These are phyloP conservation scores for Euphorbia schlechtendalii DNA, from an alignment of 441 rosid species.

Conservation along the genomic window DNA sequence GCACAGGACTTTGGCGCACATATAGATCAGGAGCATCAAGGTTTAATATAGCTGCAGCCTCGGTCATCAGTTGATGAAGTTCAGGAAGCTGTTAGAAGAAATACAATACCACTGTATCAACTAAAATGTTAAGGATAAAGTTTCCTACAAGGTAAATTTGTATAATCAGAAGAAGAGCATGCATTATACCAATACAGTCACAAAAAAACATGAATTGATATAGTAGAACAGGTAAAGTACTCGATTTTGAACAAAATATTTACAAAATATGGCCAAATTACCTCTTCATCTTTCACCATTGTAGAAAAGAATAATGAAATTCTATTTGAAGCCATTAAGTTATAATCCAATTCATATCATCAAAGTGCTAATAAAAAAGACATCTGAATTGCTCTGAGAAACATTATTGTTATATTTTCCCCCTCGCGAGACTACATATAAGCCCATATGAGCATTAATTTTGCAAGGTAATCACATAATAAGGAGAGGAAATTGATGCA, in stretches of 20 bases:
- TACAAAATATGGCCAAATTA: background rate
- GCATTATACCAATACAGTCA: background rate
- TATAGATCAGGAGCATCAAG: slow-evolving; percentile 85
- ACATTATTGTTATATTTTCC: background rate
- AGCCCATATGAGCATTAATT: background rate
- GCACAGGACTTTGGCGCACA: slow-evolving; percentile 87
- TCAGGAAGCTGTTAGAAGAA: slow-evolving; percentile 60
- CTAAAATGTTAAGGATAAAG: background rate
- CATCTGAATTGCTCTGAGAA: background rate
- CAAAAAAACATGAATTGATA: background rate
- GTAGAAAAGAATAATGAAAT: background rate
- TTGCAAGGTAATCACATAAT: background rate
- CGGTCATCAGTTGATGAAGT: slow-evolving; percentile 74
- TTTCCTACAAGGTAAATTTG: background rate
- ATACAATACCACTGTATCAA: slow-evolving; percentile 3
- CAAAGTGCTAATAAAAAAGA: background rate
- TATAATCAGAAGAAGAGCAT: background rate
- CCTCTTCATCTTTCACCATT: background rate
- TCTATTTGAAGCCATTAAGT: background rate
- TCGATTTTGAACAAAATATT: background rate
- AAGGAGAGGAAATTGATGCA: background rate
- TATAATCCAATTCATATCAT: background rate
- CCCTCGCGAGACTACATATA: background rate
- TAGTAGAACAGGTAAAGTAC: background rate
- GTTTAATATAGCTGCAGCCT: slow-evolving; percentile 74